Conservation (phyloP, 163 green algal genomes). For the Scenedesmus sp. region DNA sequence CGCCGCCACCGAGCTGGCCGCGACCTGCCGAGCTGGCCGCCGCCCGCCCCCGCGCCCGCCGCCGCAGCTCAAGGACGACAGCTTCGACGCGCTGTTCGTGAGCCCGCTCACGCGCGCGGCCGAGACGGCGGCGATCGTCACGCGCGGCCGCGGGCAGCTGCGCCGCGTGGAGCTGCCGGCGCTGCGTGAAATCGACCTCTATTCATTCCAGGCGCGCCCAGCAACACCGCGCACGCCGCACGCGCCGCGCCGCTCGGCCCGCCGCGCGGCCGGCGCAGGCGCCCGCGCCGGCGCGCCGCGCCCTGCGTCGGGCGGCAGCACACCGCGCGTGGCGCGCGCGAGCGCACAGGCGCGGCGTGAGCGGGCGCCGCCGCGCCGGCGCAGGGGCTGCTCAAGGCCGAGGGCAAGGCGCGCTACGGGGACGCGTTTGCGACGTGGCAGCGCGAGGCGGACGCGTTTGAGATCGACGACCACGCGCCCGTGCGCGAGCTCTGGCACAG, state of each 20-base stretch:
- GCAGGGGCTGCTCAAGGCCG: constrained; percentile 57
- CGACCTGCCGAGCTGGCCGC: too few relatives aligned
- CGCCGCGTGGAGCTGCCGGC: constrained; percentile 61
- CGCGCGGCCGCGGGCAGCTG: not conserved
- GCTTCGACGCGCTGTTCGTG: constrained; percentile 71
- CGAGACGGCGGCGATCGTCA: constrained; percentile 88
- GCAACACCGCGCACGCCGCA: not conserved
- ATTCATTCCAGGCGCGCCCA: constrained; percentile 89
- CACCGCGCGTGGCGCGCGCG: not conserved
- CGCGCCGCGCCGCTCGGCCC: not conserved
- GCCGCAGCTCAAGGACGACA: constrained; percentile 62
- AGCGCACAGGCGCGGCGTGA: too few relatives aligned
- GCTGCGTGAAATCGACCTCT: constrained; percentile 96
- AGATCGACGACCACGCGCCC: constrained; percentile 86
- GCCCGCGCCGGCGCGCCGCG: not conserved
- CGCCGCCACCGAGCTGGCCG: not conserved
- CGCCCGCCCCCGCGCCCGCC: too few relatives aligned
- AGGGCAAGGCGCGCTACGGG: constrained; percentile 80
- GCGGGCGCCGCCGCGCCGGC: too few relatives aligned
- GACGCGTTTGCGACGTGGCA: constrained; percentile 88
- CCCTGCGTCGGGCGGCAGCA: not conserved
- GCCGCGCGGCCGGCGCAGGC: not conserved
- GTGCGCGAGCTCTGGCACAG: constrained; percentile 91
- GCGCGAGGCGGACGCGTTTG: constrained; percentile 78
- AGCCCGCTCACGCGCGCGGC: constrained; percentile 80